A percentile compares a stretch with the other conserved stretches of the same genome.
Conservation (phyloP, 148 eudicot genomes). For the Heliosperma pusillum region DNA sequence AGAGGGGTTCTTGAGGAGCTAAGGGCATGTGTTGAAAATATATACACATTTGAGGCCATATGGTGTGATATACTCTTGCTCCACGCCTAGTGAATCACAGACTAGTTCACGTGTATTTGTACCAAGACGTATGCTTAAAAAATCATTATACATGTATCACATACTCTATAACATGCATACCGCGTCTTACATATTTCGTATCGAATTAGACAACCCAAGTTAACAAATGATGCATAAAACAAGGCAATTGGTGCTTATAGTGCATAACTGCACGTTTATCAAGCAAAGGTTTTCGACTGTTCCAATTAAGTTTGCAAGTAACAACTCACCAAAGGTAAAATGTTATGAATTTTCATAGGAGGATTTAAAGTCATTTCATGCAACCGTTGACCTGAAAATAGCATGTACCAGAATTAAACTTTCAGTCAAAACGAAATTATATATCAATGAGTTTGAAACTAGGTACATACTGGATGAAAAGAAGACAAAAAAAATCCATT, state of each 20-base stretch:
- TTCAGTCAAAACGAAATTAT: not conserved
- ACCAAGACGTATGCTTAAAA: too few relatives aligned
- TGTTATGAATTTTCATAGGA: constrained; percentile 46
- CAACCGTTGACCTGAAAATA: constrained; percentile 70
- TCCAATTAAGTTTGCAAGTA: constrained; percentile 7
- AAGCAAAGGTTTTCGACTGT: not conserved
- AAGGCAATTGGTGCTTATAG: not conserved
- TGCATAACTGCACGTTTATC: not conserved
- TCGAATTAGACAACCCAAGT: not conserved
- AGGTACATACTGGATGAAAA: not conserved
- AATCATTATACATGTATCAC: too few relatives aligned
- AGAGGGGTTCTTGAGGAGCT: too few relatives aligned
- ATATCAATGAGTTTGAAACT: not conserved
- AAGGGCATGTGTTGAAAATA: too few relatives aligned
- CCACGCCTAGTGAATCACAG: too few relatives aligned
- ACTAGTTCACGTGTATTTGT: too few relatives aligned
- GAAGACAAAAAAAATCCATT: not conserved
- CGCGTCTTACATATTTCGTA: not conserved
- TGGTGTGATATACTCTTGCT: too few relatives aligned
- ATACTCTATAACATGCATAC: too few relatives aligned
- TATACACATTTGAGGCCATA: too few relatives aligned
- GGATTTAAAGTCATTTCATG: constrained; percentile 85
- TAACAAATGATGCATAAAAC: not conserved
- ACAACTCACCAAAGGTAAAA: constrained; percentile 64
- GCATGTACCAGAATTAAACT: not conserved